Conservation (phyloP, 352 stramenopile genomes). For the Phytophthora constricta region DNA sequence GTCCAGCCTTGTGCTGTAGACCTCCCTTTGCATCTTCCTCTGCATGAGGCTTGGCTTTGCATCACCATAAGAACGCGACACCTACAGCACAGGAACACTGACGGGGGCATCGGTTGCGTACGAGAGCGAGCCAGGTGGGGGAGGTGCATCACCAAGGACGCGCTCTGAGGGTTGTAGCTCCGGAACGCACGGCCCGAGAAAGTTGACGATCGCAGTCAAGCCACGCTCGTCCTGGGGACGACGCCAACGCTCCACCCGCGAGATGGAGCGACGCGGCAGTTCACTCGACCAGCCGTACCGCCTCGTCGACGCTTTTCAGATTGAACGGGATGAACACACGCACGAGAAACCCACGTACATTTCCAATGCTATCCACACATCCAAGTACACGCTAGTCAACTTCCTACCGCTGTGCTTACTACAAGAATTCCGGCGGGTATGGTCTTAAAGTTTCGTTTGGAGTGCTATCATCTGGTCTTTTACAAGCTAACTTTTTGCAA, state of each 20-base stretch:
- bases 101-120: constrained; percentile 17
- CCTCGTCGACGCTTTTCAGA: constrained; percentile 69
- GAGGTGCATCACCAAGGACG: constrained; percentile 9
- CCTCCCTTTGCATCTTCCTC: constrained; percentile 2
- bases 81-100: constrained; percentile 22
- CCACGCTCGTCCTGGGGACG: constrained; percentile 10
- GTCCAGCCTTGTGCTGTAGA: constrained; percentile 4
- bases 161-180: constrained; percentile 21
- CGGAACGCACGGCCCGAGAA: constrained; percentile 33
- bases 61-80: constrained; percentile 11
- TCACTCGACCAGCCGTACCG: constrained; percentile 41
- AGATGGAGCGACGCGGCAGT: constrained; percentile 37
- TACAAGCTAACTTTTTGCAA: neutral
- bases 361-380: constrained; percentile 87
- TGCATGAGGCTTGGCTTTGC: constrained; percentile 25
- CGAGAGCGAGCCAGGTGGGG: constrained; percentile 14
- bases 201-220: constrained; percentile 39
- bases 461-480: neutral
- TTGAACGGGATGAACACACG: constrained; percentile 57
- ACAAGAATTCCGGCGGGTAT: constrained; percentile 87
- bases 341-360: constrained; percentile 64
- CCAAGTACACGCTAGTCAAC: constrained; percentile 91
- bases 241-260: constrained; percentile 2
- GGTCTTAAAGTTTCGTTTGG: neutral
- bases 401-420: constrained; percentile 74